These are phyloP conservation scores for Dimocarpus longan DNA, from an alignment of 345 rosid genomes.

Conservation along the genomic window DNA sequence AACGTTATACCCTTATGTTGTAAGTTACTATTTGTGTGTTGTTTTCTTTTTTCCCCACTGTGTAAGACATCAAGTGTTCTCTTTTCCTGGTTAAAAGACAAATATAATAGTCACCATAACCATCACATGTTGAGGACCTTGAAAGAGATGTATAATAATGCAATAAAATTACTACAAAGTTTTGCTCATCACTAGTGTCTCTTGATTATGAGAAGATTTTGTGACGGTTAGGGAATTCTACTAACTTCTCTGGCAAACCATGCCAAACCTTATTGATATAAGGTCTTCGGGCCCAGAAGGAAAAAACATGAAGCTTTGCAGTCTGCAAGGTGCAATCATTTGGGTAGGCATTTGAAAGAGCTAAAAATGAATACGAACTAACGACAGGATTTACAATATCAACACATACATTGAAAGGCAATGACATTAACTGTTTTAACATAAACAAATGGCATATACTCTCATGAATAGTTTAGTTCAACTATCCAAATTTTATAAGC, in stretches of 20 bases:
- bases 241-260: not conserved
- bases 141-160: not conserved
- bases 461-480: too few species aligned
- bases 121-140: not conserved
- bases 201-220: not conserved
- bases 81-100: not conserved
- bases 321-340: too few species aligned
- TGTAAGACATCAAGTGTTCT: not conserved
- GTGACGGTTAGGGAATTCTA: not conserved
- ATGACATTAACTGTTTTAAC: too few species aligned
- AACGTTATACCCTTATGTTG: not conserved
- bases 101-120: conserved; percentile 5
- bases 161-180: not conserved
- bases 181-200: not conserved
- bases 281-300: not conserved
- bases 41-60: not conserved
- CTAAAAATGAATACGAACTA: not conserved
- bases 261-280: not conserved
- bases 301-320: too few species aligned
- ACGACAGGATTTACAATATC: not conserved
- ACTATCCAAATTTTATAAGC: too few species aligned
- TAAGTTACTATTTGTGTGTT: not conserved
- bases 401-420: not conserved
- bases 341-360: not conserved
- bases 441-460: too few species aligned